Conservation (phyloP, 176 grass and related monocot genomes). For the Poa annua region DNA sequence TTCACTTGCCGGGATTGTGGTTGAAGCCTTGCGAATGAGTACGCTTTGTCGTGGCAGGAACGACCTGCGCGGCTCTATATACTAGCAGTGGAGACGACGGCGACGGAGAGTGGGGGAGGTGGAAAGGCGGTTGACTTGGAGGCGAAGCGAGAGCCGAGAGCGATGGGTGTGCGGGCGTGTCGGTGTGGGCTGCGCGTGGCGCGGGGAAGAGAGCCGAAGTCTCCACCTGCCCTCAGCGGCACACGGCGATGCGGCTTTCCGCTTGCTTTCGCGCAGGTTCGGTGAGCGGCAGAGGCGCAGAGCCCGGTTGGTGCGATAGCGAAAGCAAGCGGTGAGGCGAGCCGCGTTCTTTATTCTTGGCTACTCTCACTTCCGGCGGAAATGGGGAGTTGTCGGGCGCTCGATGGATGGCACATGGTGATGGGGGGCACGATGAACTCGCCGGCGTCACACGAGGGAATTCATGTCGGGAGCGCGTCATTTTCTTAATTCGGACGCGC, state of each 20-base stretch:
- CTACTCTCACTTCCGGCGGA: neutral
- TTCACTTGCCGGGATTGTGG: neutral
- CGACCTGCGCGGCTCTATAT: conserved; percentile 32
- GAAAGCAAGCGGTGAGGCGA: neutral
- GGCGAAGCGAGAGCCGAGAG: conserved; percentile 17
- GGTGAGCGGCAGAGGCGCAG: neutral
- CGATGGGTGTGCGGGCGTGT: neutral
- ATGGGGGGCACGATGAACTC: neutral
- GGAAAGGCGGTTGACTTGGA: conserved; percentile 43
- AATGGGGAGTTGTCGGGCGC: neutral
- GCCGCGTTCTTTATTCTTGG: neutral
- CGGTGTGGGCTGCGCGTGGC: conserved; percentile 37
- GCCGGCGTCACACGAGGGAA: neutral
- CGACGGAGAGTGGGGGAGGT: neutral
- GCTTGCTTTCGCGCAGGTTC: conserved; percentile 16
- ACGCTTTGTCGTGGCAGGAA: neutral
- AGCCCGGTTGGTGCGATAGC: conserved; percentile 33
- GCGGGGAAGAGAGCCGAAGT: conserved; percentile 38
- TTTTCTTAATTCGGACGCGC: conserved; percentile 1
- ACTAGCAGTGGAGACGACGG: neutral
- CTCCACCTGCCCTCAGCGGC: conserved; percentile 53
- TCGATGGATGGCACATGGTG: neutral
- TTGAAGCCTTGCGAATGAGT: no score
- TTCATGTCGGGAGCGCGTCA: neutral
- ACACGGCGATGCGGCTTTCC: conserved; percentile 29